A percentile compares a stretch with the other conserved stretches of the same genome.
These are phyloP conservation scores for Geoglossum cookeanum DNA, from an alignment of 2,329 filamentous ascomycete species.

Conservation along the genomic window DNA sequence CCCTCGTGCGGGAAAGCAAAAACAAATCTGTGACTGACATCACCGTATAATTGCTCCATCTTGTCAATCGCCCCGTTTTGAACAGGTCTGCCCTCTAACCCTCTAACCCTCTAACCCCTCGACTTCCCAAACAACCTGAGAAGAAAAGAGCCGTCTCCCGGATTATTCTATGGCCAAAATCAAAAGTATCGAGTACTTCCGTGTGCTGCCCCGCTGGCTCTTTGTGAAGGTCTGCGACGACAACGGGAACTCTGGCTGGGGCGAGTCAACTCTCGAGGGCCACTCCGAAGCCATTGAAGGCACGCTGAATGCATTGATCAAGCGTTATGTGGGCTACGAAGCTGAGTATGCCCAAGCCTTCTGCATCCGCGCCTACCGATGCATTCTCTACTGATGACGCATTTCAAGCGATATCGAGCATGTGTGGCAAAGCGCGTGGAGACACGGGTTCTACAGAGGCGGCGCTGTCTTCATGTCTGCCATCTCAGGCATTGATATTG, in stretches of 20 bases:
- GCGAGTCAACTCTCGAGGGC: conserved; percentile 54
- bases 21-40: neutral
- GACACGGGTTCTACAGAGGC: conserved; percentile 55
- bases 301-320: conserved; percentile 45
- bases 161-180: conserved; percentile 37
- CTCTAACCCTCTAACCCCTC: neutral
- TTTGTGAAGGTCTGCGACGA: conserved; percentile 61
- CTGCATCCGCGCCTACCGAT: neutral
- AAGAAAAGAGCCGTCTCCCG: neutral
- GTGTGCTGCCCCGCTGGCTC: conserved; percentile 55
- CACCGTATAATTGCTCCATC: neutral
- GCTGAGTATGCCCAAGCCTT: conserved; percentile 37
- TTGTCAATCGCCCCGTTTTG: neutral
- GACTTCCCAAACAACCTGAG: neutral
- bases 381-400: neutral
- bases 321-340: conserved; percentile 44
- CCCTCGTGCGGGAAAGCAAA: neutral
- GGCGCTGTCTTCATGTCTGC: conserved; percentile 69
- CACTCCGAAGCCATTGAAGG: conserved; percentile 59
- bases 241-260: conserved; percentile 47
- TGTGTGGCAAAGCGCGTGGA: conserved; percentile 58
- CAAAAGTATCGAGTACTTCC: conserved; percentile 50
- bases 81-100: neutral
- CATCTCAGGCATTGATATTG: conserved; percentile 59
- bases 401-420: conserved; percentile 50